Evolutionary conservation across 106 monocot genomes (phyloP).

Genomic region (Dendrobium chrysotoxum): DNA sequence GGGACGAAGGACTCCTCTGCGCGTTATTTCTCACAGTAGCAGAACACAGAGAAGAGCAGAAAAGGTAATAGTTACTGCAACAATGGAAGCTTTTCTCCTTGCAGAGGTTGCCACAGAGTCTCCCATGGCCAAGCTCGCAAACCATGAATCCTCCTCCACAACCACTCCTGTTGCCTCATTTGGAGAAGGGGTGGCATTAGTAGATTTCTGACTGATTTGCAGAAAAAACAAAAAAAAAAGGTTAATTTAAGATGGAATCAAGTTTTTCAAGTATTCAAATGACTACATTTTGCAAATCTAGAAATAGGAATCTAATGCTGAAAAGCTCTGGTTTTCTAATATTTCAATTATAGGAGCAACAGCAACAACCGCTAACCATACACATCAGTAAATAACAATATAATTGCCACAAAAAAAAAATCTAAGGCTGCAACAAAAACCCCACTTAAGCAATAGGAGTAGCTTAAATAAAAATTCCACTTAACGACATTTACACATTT

Average conservation of each 20-base stretch:
- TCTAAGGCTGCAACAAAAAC: too few relatives aligned
- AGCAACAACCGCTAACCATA: too few relatives aligned
- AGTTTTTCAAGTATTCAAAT: not conserved
- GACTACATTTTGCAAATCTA: not conserved
- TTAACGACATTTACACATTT: too few relatives aligned
- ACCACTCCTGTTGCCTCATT: not conserved
- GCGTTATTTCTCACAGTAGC: not conserved
- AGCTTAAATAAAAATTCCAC: too few relatives aligned
- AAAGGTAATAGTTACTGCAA: not conserved
- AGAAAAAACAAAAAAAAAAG: not conserved
- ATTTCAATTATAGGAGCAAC: not conserved
- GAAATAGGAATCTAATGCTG: not conserved
- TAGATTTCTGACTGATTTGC: not conserved
- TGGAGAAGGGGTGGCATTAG: not conserved
- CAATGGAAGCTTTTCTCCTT: not conserved
- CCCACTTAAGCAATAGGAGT: too few relatives aligned
- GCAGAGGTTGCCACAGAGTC: not conserved
- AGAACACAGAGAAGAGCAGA: not conserved
- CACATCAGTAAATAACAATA: too few relatives aligned
- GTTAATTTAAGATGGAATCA: not conserved
- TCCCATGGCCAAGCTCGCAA: constrained; percentile 9
- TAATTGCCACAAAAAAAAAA: too few relatives aligned
- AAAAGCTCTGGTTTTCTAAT: not conserved
- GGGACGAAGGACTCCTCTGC: not conserved
- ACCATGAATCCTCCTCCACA: not conserved